phyloP scores from a whole-genome alignment of 371 early-diverging fungal species.

The Funneliformis caledonium region DNA sequence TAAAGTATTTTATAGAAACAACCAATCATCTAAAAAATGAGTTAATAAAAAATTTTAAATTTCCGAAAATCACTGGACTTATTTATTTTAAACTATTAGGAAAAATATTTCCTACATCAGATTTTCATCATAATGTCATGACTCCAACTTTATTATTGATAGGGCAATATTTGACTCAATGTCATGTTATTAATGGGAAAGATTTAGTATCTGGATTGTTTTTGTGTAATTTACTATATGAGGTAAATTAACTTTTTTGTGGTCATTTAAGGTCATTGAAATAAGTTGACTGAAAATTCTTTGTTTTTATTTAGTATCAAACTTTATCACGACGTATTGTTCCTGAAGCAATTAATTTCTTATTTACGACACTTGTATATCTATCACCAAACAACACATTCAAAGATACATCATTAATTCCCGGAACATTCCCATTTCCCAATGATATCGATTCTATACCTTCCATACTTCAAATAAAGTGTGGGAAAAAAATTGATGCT shows the following conservation, averaged over 20 bases:
- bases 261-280: neutral
- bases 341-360: constrained; percentile 83
- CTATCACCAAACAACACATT: constrained; percentile 58
- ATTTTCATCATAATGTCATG: constrained; percentile 84
- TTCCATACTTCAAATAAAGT: constrained; percentile 49
- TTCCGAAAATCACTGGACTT: constrained; percentile 52
- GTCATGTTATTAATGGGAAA: constrained; percentile 58
- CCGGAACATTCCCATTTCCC: constrained; percentile 60
- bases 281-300: constrained; percentile 8
- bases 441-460: constrained; percentile 40
- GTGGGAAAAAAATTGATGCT: constrained; percentile 41
- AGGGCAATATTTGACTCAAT: constrained; percentile 72
- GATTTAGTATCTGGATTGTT: constrained; percentile 77
- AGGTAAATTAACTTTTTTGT: constrained; percentile 50
- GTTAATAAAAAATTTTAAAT: constrained; percentile 40
- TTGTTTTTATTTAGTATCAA: constrained; percentile 60
- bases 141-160: constrained; percentile 83
- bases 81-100: constrained; percentile 66
- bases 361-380: constrained; percentile 56
- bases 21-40: constrained; percentile 42
- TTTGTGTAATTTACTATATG: constrained; percentile 70
- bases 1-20: constrained; percentile 35
- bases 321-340: constrained; percentile 77
- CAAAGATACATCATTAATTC: constrained; percentile 43
- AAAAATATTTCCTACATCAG: constrained; percentile 85